A percentile compares a stretch with the other conserved stretches of the same genome.
These are phyloP conservation scores for Physaria fendleri DNA, from an alignment of 345 rosid species.

Conservation along the genomic window DNA sequence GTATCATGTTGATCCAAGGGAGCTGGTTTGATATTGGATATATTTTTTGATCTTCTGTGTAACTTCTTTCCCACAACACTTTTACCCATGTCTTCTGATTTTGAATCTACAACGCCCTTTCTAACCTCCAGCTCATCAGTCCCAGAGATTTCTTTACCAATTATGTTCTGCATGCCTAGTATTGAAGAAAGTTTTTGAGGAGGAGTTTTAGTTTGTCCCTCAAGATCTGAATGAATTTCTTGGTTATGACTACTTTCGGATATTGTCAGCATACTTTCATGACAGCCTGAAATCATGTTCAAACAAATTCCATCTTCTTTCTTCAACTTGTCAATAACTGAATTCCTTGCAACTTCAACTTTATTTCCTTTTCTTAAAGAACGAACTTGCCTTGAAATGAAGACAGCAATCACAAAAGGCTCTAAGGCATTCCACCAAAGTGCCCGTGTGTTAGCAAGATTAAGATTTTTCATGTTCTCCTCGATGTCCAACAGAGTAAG, in stretches of 20 bases:
- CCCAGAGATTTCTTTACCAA: conserved; percentile 21
- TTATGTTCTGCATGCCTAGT: conserved; percentile 16
- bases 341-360: conserved; percentile 50
- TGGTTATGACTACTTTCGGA: conserved; percentile 33
- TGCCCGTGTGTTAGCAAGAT: conserved; percentile 40
- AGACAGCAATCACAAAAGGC: conserved; percentile 79
- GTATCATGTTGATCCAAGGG: conserved; percentile 31
- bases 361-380: conserved; percentile 64
- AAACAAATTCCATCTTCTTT: conserved; percentile 16
- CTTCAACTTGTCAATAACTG: conserved; percentile 31
- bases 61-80: conserved; percentile 43
- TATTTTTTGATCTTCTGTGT: conserved; percentile 59
- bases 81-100: conserved; percentile 30
- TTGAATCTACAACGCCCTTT: conserved; percentile 36
- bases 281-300: conserved; percentile 25
- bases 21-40: conserved; percentile 50
- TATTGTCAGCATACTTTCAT: conserved; percentile 37
- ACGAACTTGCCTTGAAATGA: conserved; percentile 67
- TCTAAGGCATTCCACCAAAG: conserved; percentile 69
- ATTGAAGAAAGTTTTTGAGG: conserved; percentile 31
- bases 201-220: conserved; percentile 17
- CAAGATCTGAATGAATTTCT: conserved; percentile 23
- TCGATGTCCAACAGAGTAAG: conserved; percentile 43
- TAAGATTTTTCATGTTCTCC: conserved; percentile 43
- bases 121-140: conserved; percentile 31